Conservation (phyloP, 2,329 filamentous ascomycete genomes). For the Cladosporium halotolerans region DNA sequence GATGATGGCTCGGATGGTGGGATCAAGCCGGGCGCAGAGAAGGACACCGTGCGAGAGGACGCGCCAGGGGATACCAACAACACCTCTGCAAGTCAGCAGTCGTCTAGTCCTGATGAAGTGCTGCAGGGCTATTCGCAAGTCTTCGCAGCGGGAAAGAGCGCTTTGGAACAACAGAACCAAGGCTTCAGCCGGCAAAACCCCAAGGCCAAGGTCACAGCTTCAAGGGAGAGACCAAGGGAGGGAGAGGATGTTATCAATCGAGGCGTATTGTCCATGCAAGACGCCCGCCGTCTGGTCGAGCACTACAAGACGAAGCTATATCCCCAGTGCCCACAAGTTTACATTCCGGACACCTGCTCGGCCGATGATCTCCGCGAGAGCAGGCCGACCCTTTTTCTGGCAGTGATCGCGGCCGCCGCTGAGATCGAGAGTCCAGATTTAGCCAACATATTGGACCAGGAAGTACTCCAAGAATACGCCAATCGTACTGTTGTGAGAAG, state of each 20-base stretch:
- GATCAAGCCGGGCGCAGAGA: background rate
- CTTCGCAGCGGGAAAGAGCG: background rate
- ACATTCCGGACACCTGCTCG: constrained; percentile 51
- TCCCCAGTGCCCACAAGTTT: constrained; percentile 56
- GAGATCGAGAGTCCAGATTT: constrained; percentile 49
- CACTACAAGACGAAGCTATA: constrained; percentile 57
- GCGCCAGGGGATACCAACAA: background rate
- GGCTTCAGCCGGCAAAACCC: constrained; percentile 51
- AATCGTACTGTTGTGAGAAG: constrained; percentile 44
- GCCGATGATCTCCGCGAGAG: constrained; percentile 50
- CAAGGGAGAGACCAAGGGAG: background rate
- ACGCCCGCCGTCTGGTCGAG: constrained; percentile 50
- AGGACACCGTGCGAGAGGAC: background rate
- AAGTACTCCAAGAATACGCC: constrained; percentile 45
- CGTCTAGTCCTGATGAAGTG: background rate
- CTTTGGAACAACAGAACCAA: background rate
- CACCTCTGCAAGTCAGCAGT: background rate
- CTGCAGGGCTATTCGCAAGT: background rate
- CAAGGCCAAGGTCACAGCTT: background rate
- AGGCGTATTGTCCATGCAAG: constrained; percentile 51
- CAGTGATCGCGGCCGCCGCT: constrained; percentile 58
- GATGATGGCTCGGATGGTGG: background rate
- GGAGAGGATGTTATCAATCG: constrained; percentile 47
- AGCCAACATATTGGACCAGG: constrained; percentile 41
- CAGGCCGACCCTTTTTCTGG: constrained; percentile 63